These are phyloP conservation scores for Solanum ossicruentum DNA, from an alignment of 257 asterid species.

Conservation along the genomic window DNA sequence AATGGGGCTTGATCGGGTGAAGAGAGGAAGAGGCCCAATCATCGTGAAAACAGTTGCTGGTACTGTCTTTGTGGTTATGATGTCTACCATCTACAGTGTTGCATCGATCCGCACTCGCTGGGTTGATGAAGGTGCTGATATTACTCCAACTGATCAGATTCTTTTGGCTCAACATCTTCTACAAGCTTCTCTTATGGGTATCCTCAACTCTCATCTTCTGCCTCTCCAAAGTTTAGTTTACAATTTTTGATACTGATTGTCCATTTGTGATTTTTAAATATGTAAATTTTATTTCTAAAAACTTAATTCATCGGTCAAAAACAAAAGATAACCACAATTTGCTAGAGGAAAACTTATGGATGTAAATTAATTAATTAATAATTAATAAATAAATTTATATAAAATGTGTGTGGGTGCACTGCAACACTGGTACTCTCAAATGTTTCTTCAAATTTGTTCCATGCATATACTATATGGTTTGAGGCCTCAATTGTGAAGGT, in stretches of 20 bases:
- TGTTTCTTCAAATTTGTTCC: background rate
- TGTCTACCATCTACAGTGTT: constrained; percentile 50
- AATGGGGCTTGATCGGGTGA: constrained; percentile 66
- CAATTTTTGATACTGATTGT: background rate
- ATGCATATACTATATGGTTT: background rate
- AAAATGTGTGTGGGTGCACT: background rate
- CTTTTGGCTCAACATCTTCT: constrained; percentile 53
- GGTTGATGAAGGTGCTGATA: constrained; percentile 51
- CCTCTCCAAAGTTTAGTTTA: background rate
- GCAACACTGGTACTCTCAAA: background rate
- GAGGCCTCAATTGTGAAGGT: background rate
- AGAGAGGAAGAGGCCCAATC: constrained; percentile 74
- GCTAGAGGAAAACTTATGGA: background rate
- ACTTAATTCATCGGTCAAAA: background rate
- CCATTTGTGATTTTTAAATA: background rate
- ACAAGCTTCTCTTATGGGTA: constrained; percentile 94
- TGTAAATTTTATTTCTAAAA: background rate
- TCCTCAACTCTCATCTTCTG: background rate
- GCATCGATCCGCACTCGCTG: constrained; percentile 44
- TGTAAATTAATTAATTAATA: background rate
- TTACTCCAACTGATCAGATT: constrained; percentile 80
- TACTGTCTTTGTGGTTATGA: constrained; percentile 50
- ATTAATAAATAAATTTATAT: background rate
- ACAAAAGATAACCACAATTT: too few relatives aligned
- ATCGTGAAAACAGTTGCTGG: constrained; percentile 53